Evolutionary conservation across 1,284 basidiomycete genomes (phyloP).

Genomic region (Boletus austroedulis): DNA sequence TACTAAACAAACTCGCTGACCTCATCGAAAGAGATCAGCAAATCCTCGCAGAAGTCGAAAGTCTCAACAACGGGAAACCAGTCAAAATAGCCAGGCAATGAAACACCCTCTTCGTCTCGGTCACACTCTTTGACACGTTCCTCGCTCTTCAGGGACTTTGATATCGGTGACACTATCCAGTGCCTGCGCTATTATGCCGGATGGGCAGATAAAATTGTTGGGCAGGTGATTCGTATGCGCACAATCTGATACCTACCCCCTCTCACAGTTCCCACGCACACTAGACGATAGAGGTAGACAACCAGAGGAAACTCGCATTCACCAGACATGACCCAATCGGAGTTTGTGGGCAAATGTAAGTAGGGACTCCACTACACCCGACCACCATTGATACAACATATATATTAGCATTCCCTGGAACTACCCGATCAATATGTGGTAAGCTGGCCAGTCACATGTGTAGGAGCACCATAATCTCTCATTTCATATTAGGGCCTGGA

Average conservation of each 20-base stretch:
- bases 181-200: slow-evolving; percentile 83
- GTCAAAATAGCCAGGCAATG: slow-evolving; percentile 67
- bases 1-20: slow-evolving; percentile 87
- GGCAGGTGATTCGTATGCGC: slow-evolving; percentile 45
- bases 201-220: slow-evolving; percentile 66
- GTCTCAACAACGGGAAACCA: slow-evolving; percentile 84
- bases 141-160: slow-evolving; percentile 76
- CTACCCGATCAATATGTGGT: slow-evolving; percentile 91
- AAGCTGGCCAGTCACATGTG: slow-evolving; percentile 12
- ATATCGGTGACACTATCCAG: slow-evolving; percentile 79
- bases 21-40: slow-evolving; percentile 85
- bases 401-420: slow-evolving; percentile 79
- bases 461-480: slow-evolving; percentile 7
- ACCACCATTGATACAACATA: slow-evolving; percentile 8
- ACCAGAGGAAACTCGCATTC: slow-evolving; percentile 77
- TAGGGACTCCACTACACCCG: slow-evolving; percentile 13
- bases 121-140: background rate
- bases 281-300: slow-evolving; percentile 79
- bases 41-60: slow-evolving; percentile 75
- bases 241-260: background rate
- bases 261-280: background rate
- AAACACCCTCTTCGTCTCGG: background rate
- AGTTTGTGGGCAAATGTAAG: slow-evolving; percentile 86
- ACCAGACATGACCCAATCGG: slow-evolving; percentile 93
- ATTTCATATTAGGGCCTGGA: slow-evolving; percentile 70